These are phyloP conservation scores for Sarocladium oryzae DNA, from an alignment of 2,329 filamentous ascomycete species.

Conservation along the genomic window DNA sequence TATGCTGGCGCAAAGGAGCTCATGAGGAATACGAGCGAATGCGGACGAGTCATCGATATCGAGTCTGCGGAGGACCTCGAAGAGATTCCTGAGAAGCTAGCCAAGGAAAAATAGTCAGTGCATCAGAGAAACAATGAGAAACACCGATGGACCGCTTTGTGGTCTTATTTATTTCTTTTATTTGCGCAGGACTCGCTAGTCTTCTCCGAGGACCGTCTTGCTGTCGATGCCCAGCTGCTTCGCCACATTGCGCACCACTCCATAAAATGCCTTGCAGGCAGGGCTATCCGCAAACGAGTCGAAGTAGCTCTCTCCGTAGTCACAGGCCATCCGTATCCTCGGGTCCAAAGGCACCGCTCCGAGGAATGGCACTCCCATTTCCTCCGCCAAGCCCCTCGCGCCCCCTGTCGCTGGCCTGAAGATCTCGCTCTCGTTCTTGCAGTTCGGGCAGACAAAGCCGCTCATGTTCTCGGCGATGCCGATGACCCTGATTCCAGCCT, in stretches of 20 bases:
- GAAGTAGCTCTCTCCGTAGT: constrained; percentile 96
- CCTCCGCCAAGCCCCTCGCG: constrained; percentile 69
- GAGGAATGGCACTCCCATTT: constrained; percentile 83
- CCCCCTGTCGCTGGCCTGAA: constrained; percentile 91
- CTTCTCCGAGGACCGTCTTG: constrained; percentile 42
- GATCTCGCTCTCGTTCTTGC: constrained; percentile 74
- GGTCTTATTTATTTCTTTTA: constrained; percentile 9
- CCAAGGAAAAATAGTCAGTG: constrained; percentile 8
- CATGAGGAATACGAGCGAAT: constrained; percentile 88
- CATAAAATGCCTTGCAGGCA: constrained; percentile 73
- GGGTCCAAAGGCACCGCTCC: constrained; percentile 89
- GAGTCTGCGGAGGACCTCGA: constrained; percentile 73
- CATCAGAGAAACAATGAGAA: no score
- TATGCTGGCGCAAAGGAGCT: constrained; percentile 95
- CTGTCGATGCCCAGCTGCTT: constrained; percentile 57
- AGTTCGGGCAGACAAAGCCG: constrained; percentile 92
- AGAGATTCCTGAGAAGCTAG: constrained; percentile 64
- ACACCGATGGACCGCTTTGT: neutral
- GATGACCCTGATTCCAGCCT: constrained; percentile 82
- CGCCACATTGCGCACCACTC: constrained; percentile 69
- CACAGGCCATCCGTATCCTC: constrained; percentile 90
- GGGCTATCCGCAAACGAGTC: constrained; percentile 91
- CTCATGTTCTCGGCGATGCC: constrained; percentile 98
- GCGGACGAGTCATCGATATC: constrained; percentile 81
- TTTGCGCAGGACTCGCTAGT: constrained; percentile 15